Percentiles rank a stretch among this genome's conserved stretches.
These are phyloP conservation scores for Gremmenia infestans DNA, from an alignment of 2,329 filamentous ascomycete species.

Conservation along the genomic window DNA sequence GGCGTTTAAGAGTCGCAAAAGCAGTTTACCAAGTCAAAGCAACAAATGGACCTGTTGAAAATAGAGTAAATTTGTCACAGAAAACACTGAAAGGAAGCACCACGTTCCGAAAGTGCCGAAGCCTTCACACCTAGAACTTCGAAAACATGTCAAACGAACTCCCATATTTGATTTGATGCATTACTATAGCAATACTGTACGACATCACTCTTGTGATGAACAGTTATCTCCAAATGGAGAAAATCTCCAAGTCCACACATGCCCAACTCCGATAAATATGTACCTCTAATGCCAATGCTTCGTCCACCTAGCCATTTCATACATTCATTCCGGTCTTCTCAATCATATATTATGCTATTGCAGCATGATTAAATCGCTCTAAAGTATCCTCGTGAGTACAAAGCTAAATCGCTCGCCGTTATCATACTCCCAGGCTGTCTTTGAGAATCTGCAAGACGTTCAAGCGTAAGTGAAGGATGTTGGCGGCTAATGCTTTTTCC, in stretches of 20 bases:
- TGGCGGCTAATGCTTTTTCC: conserved; percentile 42
- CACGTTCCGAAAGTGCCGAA: no score
- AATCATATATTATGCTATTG: background rate
- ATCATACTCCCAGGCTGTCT: conserved; percentile 12
- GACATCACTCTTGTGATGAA: background rate
- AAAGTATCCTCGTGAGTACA: background rate
- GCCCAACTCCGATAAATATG: background rate
- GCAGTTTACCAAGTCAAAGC: no score
- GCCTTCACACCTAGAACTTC: no score
- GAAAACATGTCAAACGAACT: no score
- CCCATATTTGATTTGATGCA: no score
- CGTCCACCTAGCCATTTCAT: background rate
- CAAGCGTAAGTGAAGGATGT: conserved; percentile 41
- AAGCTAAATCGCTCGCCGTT: background rate
- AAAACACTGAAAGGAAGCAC: no score
- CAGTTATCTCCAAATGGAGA: background rate
- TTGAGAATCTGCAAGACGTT: conserved; percentile 35
- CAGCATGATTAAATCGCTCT: background rate
- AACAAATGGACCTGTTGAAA: no score
- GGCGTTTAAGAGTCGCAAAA: no score
- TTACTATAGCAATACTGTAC: background rate
- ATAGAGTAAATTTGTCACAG: no score
- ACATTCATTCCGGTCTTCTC: background rate
- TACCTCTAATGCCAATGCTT: background rate
- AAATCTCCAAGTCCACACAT: background rate